Conservation (phyloP, 352 stramenopile genomes). For the Phytophthora pluvialis region DNA sequence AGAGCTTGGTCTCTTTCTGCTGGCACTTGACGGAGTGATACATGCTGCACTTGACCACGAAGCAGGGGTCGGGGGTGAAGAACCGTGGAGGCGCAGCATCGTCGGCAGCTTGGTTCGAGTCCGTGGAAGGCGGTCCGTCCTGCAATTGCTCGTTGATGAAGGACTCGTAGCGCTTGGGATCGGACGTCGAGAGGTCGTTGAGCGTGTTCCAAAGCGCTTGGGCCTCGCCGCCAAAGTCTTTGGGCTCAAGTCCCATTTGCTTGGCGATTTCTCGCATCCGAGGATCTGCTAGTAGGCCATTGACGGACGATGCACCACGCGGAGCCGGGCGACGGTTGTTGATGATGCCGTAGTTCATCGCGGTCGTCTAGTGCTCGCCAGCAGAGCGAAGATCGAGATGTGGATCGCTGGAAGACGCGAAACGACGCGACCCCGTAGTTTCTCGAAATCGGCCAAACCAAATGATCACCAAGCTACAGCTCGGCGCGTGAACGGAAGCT, state of each 20-base stretch:
- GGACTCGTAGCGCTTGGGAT: slow-evolving; percentile 73
- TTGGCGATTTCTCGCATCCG: slow-evolving; percentile 82
- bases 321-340: slow-evolving; percentile 67
- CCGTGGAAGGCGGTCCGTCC: slow-evolving; percentile 49
- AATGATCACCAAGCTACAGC: background rate
- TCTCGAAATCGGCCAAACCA: background rate
- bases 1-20: slow-evolving; percentile 73
- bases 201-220: slow-evolving; percentile 77
- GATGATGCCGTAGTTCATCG: slow-evolving; percentile 89
- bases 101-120: slow-evolving; percentile 8
- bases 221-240: slow-evolving; percentile 72
- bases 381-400: slow-evolving; percentile 20
- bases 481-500: too few species aligned
- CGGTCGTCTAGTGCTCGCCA: slow-evolving; percentile 5
- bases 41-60: slow-evolving; percentile 81
- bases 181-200: slow-evolving; percentile 70
- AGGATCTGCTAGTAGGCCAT: slow-evolving; percentile 55
- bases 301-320: slow-evolving; percentile 28
- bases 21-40: slow-evolving; percentile 61
- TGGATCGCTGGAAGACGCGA: slow-evolving; percentile 16
- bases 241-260: slow-evolving; percentile 79
- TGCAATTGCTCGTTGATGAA: slow-evolving; percentile 88
- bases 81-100: slow-evolving; percentile 38
- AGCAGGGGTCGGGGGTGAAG: slow-evolving; percentile 73
- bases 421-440: slow-evolving; percentile 24